These are phyloP conservation scores for Anethum foeniculum DNA, from an alignment of 140 eudicot genomes.

Conservation along the genomic window DNA sequence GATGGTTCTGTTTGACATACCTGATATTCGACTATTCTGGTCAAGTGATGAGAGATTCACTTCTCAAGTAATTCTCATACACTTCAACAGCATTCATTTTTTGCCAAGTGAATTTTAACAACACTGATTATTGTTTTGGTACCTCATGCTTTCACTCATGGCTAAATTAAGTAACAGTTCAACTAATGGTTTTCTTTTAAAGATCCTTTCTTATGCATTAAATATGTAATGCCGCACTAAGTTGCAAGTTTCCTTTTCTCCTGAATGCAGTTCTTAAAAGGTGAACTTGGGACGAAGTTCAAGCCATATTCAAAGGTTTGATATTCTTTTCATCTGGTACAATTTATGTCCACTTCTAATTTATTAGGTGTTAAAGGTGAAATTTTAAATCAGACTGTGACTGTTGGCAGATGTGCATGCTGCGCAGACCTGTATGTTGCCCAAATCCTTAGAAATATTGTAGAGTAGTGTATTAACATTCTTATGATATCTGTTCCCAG, in stretches of 20 bases:
- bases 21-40: conserved; percentile 97
- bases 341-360: neutral
- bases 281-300: conserved; percentile 85
- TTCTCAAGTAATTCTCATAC: conserved; percentile 57
- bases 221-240: neutral
- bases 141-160: neutral
- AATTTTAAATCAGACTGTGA: neutral
- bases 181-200: neutral
- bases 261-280: conserved; percentile 65
- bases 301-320: conserved; percentile 96
- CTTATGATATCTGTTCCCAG: neutral
- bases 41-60: conserved; percentile 82
- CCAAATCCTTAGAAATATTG: neutral
- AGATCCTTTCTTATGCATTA: neutral
- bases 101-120: neutral
- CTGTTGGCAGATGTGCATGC: neutral
- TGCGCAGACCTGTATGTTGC: neutral
- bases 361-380: neutral
- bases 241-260: neutral
- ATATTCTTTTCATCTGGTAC: neutral
- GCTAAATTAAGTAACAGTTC: neutral
- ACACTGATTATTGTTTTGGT: neutral
- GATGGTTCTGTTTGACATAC: conserved; percentile 89
- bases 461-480: neutral
- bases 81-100: neutral